These are phyloP conservation scores for Gyromitra esculenta DNA, from an alignment of 2,329 filamentous ascomycete species.

Conservation along the genomic window DNA sequence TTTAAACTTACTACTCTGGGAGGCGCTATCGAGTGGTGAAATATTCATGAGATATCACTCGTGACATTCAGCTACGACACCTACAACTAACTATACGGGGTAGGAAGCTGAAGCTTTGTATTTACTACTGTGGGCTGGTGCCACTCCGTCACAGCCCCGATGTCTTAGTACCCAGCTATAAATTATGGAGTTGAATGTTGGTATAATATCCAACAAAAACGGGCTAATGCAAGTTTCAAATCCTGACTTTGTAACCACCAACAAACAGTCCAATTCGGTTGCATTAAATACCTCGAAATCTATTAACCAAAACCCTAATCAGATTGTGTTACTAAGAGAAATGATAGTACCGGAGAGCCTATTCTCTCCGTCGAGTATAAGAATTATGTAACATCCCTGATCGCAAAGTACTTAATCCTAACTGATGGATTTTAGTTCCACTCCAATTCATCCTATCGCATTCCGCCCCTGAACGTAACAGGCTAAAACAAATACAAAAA, in stretches of 20 bases:
- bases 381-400: neutral
- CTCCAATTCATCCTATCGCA: neutral
- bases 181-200: too few species aligned
- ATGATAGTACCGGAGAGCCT: neutral
- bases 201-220: too few species aligned
- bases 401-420: neutral
- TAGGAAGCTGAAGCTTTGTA: neutral
- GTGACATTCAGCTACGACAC: neutral
- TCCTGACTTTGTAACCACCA: too few species aligned
- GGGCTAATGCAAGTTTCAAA: too few species aligned
- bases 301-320: too few species aligned
- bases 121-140: neutral
- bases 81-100: neutral
- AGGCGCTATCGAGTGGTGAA: neutral
- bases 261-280: too few species aligned
- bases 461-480: neutral
- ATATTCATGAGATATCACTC: conserved; percentile 13
- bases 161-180: too few species aligned
- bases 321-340: too few species aligned
- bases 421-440: neutral
- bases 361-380: neutral
- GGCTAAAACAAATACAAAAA: neutral
- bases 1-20: neutral
- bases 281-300: too few species aligned
- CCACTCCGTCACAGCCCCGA: too few species aligned